Percentiles rank a stretch among this genome's conserved stretches.
phyloP scores from a whole-genome alignment of 306 rosid genomes.

The Benincasa hispida region DNA sequence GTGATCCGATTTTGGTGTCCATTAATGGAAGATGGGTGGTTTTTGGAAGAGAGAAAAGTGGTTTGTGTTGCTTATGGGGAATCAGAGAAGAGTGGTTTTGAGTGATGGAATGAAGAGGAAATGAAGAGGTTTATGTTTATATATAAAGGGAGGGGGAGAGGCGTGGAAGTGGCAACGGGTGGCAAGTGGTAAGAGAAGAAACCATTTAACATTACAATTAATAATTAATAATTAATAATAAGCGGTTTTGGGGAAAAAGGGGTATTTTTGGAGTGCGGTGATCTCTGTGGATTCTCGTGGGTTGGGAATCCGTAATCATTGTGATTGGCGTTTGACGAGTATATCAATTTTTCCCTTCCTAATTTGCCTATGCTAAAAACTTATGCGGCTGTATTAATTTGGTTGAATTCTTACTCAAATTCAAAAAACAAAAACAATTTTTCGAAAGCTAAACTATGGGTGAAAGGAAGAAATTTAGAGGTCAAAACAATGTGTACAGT shows the following conservation, averaged over 20 bases:
- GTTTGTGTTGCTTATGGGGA: too few relatives aligned
- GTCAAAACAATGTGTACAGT: too few relatives aligned
- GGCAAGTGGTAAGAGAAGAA: neutral
- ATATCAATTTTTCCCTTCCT: neutral
- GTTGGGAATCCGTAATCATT: neutral
- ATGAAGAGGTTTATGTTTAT: neutral
- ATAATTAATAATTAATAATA: too few relatives aligned
- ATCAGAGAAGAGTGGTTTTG: neutral
- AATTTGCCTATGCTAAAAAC: neutral
- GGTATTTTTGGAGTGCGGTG: neutral
- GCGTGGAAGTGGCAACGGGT: neutral
- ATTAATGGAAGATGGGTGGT: neutral
- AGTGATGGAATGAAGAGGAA: neutral
- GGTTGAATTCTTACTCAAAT: too few relatives aligned
- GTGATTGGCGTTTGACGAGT: neutral
- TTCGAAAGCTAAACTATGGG: too few relatives aligned
- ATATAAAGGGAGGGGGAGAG: neutral
- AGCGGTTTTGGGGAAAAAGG: neutral
- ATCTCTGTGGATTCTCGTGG: conserved; percentile 10
- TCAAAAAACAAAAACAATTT: too few relatives aligned
- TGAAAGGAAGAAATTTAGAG: too few relatives aligned
- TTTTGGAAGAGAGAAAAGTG: neutral
- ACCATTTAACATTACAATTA: neutral
- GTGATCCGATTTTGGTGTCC: conserved; percentile 31
- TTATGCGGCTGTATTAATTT: too few relatives aligned